Evolutionary conservation across 1,284 basidiomycete species (phyloP).

Genomic region (Thelephora terrestris): DNA sequence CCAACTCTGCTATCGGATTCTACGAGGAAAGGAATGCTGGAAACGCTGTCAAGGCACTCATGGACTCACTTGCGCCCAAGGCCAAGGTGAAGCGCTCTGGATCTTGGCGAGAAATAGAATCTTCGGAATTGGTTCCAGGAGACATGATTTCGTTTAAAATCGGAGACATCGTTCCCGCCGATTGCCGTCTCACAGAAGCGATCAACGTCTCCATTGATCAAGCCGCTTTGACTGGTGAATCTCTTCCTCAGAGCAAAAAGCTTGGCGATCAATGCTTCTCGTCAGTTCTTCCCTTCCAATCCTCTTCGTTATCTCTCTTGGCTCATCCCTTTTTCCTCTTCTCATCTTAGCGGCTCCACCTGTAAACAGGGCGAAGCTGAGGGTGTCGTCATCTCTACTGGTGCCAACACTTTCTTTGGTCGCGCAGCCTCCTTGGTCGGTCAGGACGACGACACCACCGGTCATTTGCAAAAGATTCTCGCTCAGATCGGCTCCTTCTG

Average conservation of each 20-base stretch:
- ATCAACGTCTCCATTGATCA: slow-evolving; percentile 97
- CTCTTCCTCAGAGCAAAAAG: slow-evolving; percentile 86
- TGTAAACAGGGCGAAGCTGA: slow-evolving; percentile 98
- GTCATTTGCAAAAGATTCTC: slow-evolving; percentile 96
- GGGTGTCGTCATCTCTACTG: slow-evolving; percentile 94
- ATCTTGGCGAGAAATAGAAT: slow-evolving; percentile 83
- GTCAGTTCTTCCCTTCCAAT: slow-evolving; percentile 34
- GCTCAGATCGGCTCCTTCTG: slow-evolving; percentile 96
- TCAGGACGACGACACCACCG: slow-evolving; percentile 91
- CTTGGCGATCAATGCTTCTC: slow-evolving; percentile 93
- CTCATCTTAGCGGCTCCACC: slow-evolving; percentile 65
- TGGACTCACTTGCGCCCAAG: slow-evolving; percentile 98
- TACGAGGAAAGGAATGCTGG: slow-evolving; percentile 96
- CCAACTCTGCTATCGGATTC: slow-evolving; percentile 98
- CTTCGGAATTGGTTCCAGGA: slow-evolving; percentile 81
- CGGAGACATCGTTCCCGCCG: slow-evolving; percentile 93
- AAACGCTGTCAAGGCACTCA: slow-evolving; percentile 97
- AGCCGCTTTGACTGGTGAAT: slow-evolving; percentile 94
- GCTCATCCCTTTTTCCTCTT: slow-evolving; percentile 9
- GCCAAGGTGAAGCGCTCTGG: slow-evolving; percentile 85
- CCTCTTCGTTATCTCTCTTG: neutral
- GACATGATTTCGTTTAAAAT: slow-evolving; percentile 96
- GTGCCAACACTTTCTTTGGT: slow-evolving; percentile 94
- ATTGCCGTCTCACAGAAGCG: slow-evolving; percentile 90
- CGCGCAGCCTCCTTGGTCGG: slow-evolving; percentile 92